A percentile compares a stretch with the other conserved stretches of the same genome.
These are phyloP conservation scores for Cyclocybe cylindracea DNA, from an alignment of 768 basidiomycete genomes.

Conservation along the genomic window DNA sequence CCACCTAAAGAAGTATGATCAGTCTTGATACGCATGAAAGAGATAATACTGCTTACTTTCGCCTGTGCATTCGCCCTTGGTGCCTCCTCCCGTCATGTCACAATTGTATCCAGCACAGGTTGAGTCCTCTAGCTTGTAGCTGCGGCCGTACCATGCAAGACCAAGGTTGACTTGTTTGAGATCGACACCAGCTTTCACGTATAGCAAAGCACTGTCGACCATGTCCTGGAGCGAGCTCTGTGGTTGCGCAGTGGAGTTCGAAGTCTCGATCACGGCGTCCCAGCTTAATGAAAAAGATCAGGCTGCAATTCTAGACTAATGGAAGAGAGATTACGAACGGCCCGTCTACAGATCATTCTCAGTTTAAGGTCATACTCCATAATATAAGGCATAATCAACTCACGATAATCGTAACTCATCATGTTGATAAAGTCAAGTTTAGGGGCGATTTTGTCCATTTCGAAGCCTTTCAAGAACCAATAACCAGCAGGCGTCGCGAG, in stretches of 20 bases:
- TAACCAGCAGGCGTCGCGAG: constrained; percentile 16
- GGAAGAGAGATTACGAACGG: too few relatives aligned
- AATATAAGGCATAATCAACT: background rate
- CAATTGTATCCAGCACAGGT: constrained; percentile 13
- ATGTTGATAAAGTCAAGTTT: constrained; percentile 20
- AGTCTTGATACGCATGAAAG: too few relatives aligned
- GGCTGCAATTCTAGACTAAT: too few relatives aligned
- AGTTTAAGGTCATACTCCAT: too few relatives aligned
- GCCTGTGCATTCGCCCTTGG: constrained; percentile 11
- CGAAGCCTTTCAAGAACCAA: constrained; percentile 21
- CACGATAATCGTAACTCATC: constrained; percentile 29
- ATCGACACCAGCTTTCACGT: constrained; percentile 19
- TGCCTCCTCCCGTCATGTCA: constrained; percentile 18
- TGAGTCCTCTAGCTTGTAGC: constrained; percentile 13
- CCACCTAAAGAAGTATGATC: too few relatives aligned
- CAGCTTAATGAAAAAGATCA: constrained; percentile 4
- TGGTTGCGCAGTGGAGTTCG: constrained; percentile 20
- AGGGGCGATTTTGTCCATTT: constrained; percentile 22
- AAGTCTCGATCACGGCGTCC: constrained; percentile 19
- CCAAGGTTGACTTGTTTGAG: constrained; percentile 19
- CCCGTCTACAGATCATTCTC: too few relatives aligned
- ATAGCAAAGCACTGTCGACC: constrained; percentile 15
- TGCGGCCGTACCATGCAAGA: constrained; percentile 22
- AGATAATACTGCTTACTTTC: too few relatives aligned
- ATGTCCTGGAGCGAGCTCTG: constrained; percentile 23